Evolutionary conservation across 306 rosid genomes (phyloP).

Genomic region (peach (Prunus persica)): Prunus_persica_NCBIv2 NC_034014.1:26849001-26849500

Average conservation of each 20-base stretch:
- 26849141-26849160: too few species aligned
- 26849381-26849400: neutral
- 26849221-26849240: too few species aligned
- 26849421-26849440: neutral
- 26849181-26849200: too few species aligned
- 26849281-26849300: too few species aligned
- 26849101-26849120: too few species aligned
- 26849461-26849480: neutral
- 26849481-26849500: neutral
- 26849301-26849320: too few species aligned
- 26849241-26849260: too few species aligned
- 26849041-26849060: neutral
- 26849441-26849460: neutral
- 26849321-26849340: too few species aligned
- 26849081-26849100: neutral
- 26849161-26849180: neutral
- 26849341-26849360: neutral
- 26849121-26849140: neutral
- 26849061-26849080: too few species aligned
- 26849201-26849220: too few species aligned
- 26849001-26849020: neutral
- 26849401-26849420: neutral
- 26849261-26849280: too few species aligned
- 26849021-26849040: neutral
- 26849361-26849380: neutral